A percentile compares a stretch with the other conserved stretches of the same genome.
Evolutionary conservation across 2,329 filamentous ascomycete species (phyloP).

Genomic region (Ophiobolus disseminans): DNA sequence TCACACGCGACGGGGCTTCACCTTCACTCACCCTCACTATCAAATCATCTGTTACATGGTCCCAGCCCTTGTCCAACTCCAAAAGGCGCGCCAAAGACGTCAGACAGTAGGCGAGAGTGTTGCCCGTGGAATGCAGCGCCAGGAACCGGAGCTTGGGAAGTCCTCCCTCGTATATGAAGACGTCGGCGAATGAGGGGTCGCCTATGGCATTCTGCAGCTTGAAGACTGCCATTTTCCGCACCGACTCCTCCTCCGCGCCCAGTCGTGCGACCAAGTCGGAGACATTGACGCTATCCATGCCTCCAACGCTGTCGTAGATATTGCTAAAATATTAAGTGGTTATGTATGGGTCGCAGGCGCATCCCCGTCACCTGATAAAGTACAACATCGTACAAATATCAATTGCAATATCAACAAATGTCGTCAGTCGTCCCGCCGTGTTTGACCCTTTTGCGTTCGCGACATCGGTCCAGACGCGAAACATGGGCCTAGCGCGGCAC

Average conservation of each 20-base stretch:
- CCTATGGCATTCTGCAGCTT: constrained; percentile 95
- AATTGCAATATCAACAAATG: constrained; percentile 3
- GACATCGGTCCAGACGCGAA: constrained; percentile 16
- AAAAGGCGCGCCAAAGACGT: constrained; percentile 86
- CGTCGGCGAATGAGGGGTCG: constrained; percentile 93
- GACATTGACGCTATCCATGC: constrained; percentile 64
- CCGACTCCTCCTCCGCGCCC: constrained; percentile 77
- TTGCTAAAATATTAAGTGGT: constrained; percentile 21
- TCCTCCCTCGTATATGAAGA: constrained; percentile 91
- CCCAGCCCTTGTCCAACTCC: constrained; percentile 98
- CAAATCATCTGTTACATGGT: constrained; percentile 78
- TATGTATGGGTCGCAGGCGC: constrained; percentile 11
- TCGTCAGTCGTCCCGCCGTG: constrained; percentile 5
- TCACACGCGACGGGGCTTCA: neutral
- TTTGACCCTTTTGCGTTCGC: constrained; percentile 18
- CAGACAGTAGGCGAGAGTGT: constrained; percentile 93
- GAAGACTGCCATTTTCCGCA: constrained; percentile 98
- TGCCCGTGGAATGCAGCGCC: constrained; percentile 84
- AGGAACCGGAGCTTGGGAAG: constrained; percentile 81
- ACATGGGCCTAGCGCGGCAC: constrained; percentile 28
- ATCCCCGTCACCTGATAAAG: constrained; percentile 19
- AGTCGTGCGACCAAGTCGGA: constrained; percentile 66
- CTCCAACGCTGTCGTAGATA: constrained; percentile 8
- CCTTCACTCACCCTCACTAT: constrained; percentile 64
- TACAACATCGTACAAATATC: constrained; percentile 11